Conservation (phyloP, 2,329 filamentous ascomycete species). For the Aspergillus pseudonomiae region DNA sequence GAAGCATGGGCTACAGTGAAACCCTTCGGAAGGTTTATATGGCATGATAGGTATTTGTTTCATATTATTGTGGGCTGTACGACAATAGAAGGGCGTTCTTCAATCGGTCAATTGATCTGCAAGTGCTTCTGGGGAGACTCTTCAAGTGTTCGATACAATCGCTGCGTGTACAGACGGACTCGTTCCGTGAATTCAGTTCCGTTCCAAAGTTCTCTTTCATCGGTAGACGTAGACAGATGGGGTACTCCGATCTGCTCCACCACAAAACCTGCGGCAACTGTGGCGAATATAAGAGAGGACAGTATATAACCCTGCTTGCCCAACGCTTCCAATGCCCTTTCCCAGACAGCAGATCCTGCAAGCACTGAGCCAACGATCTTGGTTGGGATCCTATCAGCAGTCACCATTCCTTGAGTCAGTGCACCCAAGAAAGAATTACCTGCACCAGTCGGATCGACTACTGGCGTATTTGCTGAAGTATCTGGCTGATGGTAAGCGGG, state of each 20-base stretch:
- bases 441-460: conserved; percentile 91
- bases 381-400: conserved; percentile 38
- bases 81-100: conserved; percentile 43
- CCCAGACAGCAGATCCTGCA: conserved; percentile 60
- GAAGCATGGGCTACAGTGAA: conserved; percentile 13
- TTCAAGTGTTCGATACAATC: conserved; percentile 43
- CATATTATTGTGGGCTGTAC: conserved; percentile 40
- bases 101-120: conserved; percentile 40
- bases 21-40: conserved; percentile 23
- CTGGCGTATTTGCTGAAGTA: conserved; percentile 43
- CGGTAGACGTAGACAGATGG: conserved; percentile 30
- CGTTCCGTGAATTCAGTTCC: conserved; percentile 48
- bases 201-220: conserved; percentile 49
- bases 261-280: conserved; percentile 83
- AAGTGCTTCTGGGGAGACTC: conserved; percentile 42
- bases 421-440: conserved; percentile 85
- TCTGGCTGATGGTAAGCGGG: conserved; percentile 69
- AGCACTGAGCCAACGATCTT: conserved; percentile 35
- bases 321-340: conserved; percentile 46
- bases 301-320: conserved; percentile 53
- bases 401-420: conserved; percentile 58
- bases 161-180: conserved; percentile 48
- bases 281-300: conserved; percentile 75
- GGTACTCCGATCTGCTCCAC: conserved; percentile 95
- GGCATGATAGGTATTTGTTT: conserved; percentile 34